Base-by-base conservation (phyloP, 2,329 filamentous ascomycete genomes). In the Aspergillus hortae region DNA sequence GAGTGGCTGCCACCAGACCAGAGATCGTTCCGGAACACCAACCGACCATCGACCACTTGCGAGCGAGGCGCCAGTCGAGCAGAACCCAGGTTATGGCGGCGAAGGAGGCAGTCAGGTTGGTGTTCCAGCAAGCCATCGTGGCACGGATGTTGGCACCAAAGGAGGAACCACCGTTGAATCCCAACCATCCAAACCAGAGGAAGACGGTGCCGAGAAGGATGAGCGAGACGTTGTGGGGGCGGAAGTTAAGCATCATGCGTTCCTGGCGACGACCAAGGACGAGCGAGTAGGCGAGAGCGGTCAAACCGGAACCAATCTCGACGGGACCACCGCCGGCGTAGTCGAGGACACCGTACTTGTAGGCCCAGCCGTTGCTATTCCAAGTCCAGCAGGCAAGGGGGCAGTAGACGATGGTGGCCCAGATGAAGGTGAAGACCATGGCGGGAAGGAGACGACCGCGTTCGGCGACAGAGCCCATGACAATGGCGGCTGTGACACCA, bases 241-340 rank as follows among this genome's bases (percentile, higher is more conserved):
- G 90, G 83, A 97, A 97, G 82, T 97, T 97, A 75, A 96, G 84
- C 90, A 97, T 96, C 91, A 97, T 96, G 79, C 91, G 94, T 79
- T 97, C 92, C 77, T 96, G 94, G 61, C 94, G 90, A 67, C 91
- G 89, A 61, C 94, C 94, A 55, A 99, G 88, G 35, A 96, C 86
- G 89, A 90, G 88, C 2, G 92, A 96, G 78, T 97, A 99, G 60
- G 94, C 94, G 44, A 97, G 80, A 27, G 92, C 94, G 41, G 90
- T 94, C 75, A 95, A 80, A 69, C 94, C 94, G 52, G 94, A 97
- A 55, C 84, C 89, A 64, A 99, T 97, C 76, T 99, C 94, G 81
- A 99, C 94, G 61, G 94, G 94, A 48, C 92, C 92, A 65, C 94
- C 94, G 59, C 94, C 94, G 46, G 94, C 94, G 68, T 96, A 99